Conservation (phyloP, 352 stramenopile species). For the Phytopythium cucurbitacearum region DNA sequence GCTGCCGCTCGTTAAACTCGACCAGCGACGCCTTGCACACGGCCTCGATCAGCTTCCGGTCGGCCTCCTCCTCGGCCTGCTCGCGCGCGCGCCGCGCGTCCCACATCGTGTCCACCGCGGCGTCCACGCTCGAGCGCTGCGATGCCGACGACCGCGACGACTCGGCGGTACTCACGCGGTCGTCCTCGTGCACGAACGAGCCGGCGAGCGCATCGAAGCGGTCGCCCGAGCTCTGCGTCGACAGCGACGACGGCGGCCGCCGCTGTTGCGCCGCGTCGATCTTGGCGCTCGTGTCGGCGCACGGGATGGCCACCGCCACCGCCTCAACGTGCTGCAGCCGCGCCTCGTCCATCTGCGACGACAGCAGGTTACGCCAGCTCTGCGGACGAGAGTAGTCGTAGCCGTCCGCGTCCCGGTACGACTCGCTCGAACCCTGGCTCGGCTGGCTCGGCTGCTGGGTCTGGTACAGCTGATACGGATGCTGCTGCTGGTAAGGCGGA, state of each 20-base stretch:
- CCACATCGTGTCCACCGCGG: slow-evolving; percentile 55
- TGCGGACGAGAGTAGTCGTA: slow-evolving; percentile 37
- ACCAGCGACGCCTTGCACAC: slow-evolving; percentile 74
- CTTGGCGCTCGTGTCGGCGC: slow-evolving; percentile 6
- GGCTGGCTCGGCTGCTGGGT: background rate
- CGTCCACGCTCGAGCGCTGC: slow-evolving; percentile 24
- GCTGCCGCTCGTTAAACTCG: slow-evolving; percentile 70
- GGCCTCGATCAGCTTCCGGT: slow-evolving; percentile 74
- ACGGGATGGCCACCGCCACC: slow-evolving; percentile 1
- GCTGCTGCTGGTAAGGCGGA: too few species aligned
- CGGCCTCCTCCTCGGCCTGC: slow-evolving; percentile 48
- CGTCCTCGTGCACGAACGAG: background rate
- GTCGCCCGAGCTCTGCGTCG: slow-evolving; percentile 1
- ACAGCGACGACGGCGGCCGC: slow-evolving; percentile 3
- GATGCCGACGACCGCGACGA: slow-evolving; percentile 6
- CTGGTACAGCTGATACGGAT: too few species aligned
- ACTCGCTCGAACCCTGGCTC: background rate
- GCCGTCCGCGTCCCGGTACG: slow-evolving; percentile 1
- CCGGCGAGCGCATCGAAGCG: background rate
- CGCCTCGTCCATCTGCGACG: slow-evolving; percentile 17
- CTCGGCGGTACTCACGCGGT: background rate
- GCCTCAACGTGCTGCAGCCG: background rate
- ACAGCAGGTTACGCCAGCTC: slow-evolving; percentile 35
- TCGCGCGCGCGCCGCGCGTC: slow-evolving; percentile 47
- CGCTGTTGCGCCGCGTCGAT: slow-evolving; percentile 8